Evolutionary conservation across 2,329 filamentous ascomycete species (phyloP).

Genomic region (Teratosphaeria pseudoeucalypti): DNA sequence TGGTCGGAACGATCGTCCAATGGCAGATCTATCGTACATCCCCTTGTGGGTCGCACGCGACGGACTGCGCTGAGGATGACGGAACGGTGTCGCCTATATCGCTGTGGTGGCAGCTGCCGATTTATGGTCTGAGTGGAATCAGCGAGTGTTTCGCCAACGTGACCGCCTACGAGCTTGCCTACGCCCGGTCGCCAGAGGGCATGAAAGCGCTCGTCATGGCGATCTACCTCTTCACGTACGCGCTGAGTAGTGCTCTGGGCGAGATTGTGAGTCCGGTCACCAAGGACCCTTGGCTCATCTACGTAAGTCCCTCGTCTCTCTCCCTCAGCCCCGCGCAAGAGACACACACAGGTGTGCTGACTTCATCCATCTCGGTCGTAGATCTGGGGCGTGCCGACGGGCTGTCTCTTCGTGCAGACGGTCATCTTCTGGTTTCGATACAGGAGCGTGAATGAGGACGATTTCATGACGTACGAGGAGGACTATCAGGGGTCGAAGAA

Average conservation of each 20-base stretch:
- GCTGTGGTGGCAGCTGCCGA: slow-evolving; percentile 26
- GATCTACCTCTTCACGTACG: slow-evolving; percentile 32
- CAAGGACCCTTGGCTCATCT: slow-evolving; percentile 38
- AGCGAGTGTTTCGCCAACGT: slow-evolving; percentile 18
- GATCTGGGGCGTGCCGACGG: slow-evolving; percentile 39
- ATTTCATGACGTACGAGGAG: slow-evolving; percentile 27
- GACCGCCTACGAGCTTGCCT: slow-evolving; percentile 37
- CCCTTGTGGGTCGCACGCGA: slow-evolving; percentile 35
- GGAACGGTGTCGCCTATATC: slow-evolving; percentile 28
- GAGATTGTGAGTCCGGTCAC: slow-evolving; percentile 25
- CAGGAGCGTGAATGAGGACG: slow-evolving; percentile 37
- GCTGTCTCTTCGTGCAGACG: slow-evolving; percentile 39
- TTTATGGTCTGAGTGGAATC: background rate
- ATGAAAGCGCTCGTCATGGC: slow-evolving; percentile 36
- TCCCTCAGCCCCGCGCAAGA: background rate
- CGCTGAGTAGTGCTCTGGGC: slow-evolving; percentile 30
- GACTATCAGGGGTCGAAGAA: background rate
- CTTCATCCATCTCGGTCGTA: background rate
- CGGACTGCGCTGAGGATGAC: slow-evolving; percentile 24
- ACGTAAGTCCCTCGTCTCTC: slow-evolving; percentile 13
- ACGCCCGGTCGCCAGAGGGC: slow-evolving; percentile 31
- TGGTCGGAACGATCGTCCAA: slow-evolving; percentile 44
- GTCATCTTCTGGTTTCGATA: slow-evolving; percentile 41
- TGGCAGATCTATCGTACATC: slow-evolving; percentile 41
- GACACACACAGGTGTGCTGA: background rate